Base-by-base conservation (phyloP, 441 rosid genomes). In the Arabidopsis hybrid region DNA sequence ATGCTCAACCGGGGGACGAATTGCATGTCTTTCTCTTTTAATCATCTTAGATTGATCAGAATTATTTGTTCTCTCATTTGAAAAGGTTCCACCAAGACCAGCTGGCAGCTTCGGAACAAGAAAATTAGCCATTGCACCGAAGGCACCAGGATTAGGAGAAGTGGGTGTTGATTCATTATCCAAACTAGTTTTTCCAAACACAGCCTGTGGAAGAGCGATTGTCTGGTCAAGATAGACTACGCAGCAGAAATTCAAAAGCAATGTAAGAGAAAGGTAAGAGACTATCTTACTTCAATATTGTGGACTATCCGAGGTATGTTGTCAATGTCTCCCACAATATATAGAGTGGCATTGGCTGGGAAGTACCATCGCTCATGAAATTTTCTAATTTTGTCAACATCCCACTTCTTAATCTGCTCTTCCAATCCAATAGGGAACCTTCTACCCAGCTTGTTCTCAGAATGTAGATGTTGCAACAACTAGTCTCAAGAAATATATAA, bases 291-390 rank as follows among this genome's bases (percentile, higher is more conserved):
- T 80, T 93, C 98, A 76, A 96, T 91, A 76, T 89, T 86, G 74
- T 85, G 69, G 74, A 91, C 84, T 12, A 87, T 85, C 90, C 83
- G 87, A 61, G 96, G 73, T 65, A 93, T 80, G 79, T 91, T 85
- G 79, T 88, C 85, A 60, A 91, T 81, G 82, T 91, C 96, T 31
- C 99, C 99, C 80, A 96, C 99, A 72, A 93, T 91, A 77, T 93
- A 93, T 65, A 96, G 78, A 62, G 98, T 96, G 62, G 98, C 98
- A 85, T 96, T 96, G 60, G 91, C 98, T 45, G 98, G 97, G 82
- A 91, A 96, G 84, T 96, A 96, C 99, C 99, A 96, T 17, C 95
- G 90, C 77, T 96, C 99, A 80, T 96, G 99, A 81, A 93, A 96
- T 80, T 96, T 93, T 86, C 94, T 90, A 69, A 96, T 96, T 84